Evolutionary conservation across 2,329 filamentous ascomycete species (phyloP).

Genomic region (Chaetomiaceae sp.): DNA sequence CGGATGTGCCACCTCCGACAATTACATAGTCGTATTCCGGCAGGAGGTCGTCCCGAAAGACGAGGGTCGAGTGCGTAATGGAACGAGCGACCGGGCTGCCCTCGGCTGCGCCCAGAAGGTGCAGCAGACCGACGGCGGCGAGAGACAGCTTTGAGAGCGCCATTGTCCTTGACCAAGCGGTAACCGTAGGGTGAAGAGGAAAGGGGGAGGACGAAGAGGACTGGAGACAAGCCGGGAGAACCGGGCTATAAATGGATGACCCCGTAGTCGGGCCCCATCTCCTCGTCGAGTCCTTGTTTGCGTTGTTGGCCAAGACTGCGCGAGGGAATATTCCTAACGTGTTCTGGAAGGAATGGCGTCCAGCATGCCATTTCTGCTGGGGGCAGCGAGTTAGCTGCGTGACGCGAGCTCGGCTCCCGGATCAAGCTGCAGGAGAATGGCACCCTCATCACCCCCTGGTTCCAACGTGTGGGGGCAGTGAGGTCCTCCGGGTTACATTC

Average conservation of each 20-base stretch:
- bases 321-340: conserved; percentile 11
- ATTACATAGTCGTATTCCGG: conserved; percentile 22
- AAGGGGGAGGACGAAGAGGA: not conserved
- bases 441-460: not conserved
- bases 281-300: not conserved
- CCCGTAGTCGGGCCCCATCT: not conserved
- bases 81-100: not conserved
- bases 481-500: too few relatives aligned
- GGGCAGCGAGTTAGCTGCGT: not conserved
- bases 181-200: not conserved
- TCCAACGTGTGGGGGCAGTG: too few relatives aligned
- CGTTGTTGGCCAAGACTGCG: conserved; percentile 1
- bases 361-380: conserved; percentile 6
- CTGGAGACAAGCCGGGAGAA: not conserved
- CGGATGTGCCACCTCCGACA: conserved; percentile 22
- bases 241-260: not conserved
- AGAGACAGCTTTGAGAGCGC: conserved; percentile 2
- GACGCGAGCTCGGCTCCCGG: conserved; percentile 3
- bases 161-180: not conserved
- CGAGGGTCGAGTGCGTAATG: conserved; percentile 3
- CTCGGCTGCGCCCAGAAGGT: not conserved
- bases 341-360: conserved; percentile 4
- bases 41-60: conserved; percentile 5
- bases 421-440: conserved; percentile 2
- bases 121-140: not conserved